Evolutionary conservation across 495 filamentous ascomycete species (phyloP).

Genomic region (Symbiotaphrina buchneri): DNA sequence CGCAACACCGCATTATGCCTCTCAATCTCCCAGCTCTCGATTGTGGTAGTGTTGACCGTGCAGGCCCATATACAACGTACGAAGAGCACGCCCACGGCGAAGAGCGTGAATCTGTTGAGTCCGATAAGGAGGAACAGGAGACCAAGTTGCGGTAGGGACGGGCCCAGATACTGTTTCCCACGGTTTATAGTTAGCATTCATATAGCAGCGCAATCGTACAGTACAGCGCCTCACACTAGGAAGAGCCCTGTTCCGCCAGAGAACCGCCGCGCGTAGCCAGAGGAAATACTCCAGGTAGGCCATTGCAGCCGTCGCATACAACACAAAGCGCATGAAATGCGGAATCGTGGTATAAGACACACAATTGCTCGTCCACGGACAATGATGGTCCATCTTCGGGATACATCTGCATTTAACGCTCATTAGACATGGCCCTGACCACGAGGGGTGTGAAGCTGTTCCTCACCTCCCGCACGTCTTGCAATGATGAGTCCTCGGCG

Average conservation of each 20-base stretch:
- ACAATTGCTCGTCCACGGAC: constrained; percentile 88
- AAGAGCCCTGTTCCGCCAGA: constrained; percentile 45
- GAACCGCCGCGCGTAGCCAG: constrained; percentile 28
- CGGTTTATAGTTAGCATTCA: not conserved
- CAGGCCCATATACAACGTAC: constrained; percentile 32
- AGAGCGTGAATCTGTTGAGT: constrained; percentile 33
- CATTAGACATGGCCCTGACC: not conserved
- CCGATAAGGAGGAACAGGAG: constrained; percentile 43
- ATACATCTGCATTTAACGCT: constrained; percentile 37
- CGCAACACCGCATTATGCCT: constrained; percentile 55
- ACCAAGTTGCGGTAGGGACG: constrained; percentile 32
- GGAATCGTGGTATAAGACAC: constrained; percentile 80
- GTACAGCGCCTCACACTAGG: constrained; percentile 26
- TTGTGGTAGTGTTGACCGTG: constrained; percentile 50
- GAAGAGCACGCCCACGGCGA: constrained; percentile 44
- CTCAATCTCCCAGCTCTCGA: constrained; percentile 86
- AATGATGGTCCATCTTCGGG: constrained; percentile 97
- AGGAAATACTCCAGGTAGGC: constrained; percentile 33
- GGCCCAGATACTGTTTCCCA: constrained; percentile 45
- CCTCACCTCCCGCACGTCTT: constrained; percentile 49
- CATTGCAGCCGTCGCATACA: constrained; percentile 53
- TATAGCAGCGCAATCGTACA: not conserved
- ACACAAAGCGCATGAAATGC: constrained; percentile 73
- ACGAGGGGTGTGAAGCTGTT: not conserved
- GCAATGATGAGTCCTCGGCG: constrained; percentile 82